These are phyloP conservation scores for Fusarium sp. DNA, from an alignment of 2,329 filamentous ascomycete genomes.

Conservation along the genomic window DNA sequence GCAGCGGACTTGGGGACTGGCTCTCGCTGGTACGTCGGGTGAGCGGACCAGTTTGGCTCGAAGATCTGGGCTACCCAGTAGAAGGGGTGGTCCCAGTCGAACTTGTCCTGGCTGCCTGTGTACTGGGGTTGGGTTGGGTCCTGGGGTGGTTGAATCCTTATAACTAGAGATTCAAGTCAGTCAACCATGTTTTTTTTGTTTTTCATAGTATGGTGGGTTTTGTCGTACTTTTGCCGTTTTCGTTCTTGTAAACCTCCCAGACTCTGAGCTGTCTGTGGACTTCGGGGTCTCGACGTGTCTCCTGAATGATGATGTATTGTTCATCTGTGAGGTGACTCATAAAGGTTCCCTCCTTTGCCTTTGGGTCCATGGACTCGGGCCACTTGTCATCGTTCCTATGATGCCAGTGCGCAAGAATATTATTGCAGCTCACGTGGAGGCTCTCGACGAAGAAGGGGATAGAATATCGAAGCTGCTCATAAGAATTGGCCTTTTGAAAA, in stretches of 20 bases:
- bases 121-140: slow-evolving; percentile 22
- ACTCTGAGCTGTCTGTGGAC: slow-evolving; percentile 39
- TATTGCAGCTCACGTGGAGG: slow-evolving; percentile 56
- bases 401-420: slow-evolving; percentile 59
- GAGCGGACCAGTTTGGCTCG: slow-evolving; percentile 51
- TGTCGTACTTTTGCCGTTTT: slow-evolving; percentile 38
- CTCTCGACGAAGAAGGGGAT: slow-evolving; percentile 53
- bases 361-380: slow-evolving; percentile 41
- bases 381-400: slow-evolving; percentile 55
- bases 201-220: background rate
- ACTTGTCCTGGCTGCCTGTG: slow-evolving; percentile 38
- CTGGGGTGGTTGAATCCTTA: background rate
- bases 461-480: slow-evolving; percentile 48
- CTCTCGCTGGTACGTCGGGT: slow-evolving; percentile 45
- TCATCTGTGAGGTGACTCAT: slow-evolving; percentile 45
- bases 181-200: slow-evolving; percentile 2
- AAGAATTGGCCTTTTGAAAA: background rate
- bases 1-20: slow-evolving; percentile 1
- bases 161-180: slow-evolving; percentile 11
- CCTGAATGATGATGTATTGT: slow-evolving; percentile 48
- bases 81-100: slow-evolving; percentile 52
- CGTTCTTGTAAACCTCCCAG: slow-evolving; percentile 38
- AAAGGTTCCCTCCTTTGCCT: slow-evolving; percentile 39
- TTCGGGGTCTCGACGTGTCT: slow-evolving; percentile 40
- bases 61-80: slow-evolving; percentile 59